These are phyloP conservation scores for Pinus tabuliformis DNA, from an alignment of 75 land plant genomes.

Conservation along the genomic window DNA sequence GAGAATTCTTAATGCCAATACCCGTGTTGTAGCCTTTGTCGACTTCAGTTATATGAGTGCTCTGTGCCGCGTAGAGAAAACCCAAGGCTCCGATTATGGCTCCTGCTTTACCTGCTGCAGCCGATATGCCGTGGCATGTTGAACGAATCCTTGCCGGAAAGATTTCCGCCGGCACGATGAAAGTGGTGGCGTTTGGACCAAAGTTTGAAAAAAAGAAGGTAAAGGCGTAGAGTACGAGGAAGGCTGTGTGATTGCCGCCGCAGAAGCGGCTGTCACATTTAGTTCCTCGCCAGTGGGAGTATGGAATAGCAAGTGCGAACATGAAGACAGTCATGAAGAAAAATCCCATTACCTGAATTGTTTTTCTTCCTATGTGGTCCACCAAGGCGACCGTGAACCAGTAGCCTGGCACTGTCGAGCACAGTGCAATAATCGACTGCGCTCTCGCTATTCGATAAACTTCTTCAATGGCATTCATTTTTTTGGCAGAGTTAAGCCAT, in stretches of 20 bases:
- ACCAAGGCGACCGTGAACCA: conserved; percentile 57
- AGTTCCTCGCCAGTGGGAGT: conserved; percentile 13
- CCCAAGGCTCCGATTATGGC: conserved; percentile 53
- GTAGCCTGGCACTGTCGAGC: conserved; percentile 62
- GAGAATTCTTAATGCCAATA: conserved; percentile 40
- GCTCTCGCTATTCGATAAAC: conserved; percentile 39
- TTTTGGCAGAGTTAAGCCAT: conserved; percentile 24
- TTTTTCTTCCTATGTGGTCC: conserved; percentile 37
- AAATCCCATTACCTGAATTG: conserved; percentile 52
- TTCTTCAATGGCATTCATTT: conserved; percentile 50
- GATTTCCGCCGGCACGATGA: conserved; percentile 37
- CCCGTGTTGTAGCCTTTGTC: conserved; percentile 44
- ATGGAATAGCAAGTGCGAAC: conserved; percentile 29
- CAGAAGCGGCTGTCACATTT: conserved; percentile 12
- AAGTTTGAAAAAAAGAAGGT: conserved; percentile 38
- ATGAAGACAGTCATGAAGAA: conserved; percentile 48
- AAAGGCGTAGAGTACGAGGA: conserved; percentile 16
- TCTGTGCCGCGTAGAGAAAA: conserved; percentile 45
- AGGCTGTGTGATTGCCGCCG: conserved; percentile 13
- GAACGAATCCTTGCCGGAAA: conserved; percentile 57
- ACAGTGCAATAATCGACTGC: conserved; percentile 55
- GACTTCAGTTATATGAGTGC: conserved; percentile 2
- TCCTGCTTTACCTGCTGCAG: conserved; percentile 49
- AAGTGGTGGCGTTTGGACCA: conserved; percentile 33
- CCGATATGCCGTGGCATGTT: conserved; percentile 62